Evolutionary conservation across 106 monocot species (phyloP).

Genomic region (Phalaenopsis aphrodite): DNA sequence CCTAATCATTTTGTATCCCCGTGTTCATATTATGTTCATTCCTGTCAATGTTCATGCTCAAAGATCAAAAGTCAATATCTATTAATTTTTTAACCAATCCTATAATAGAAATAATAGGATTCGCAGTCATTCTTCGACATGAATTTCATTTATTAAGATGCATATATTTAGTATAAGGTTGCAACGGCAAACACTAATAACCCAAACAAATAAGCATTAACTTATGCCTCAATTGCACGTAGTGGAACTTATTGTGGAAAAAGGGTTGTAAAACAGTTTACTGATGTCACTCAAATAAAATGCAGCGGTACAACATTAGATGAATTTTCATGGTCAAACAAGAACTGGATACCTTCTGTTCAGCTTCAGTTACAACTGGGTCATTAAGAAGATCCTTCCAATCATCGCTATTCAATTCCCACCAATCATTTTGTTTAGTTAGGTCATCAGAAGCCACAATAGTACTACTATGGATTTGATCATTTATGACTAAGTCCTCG

Average conservation of each 20-base stretch:
- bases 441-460: conserved; percentile 21
- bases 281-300: not conserved
- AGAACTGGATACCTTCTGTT: conserved; percentile 25
- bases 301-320: not conserved
- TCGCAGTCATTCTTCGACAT: not conserved
- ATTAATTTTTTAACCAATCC: not conserved
- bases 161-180: not conserved
- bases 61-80: not conserved
- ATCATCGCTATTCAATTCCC: conserved; percentile 31
- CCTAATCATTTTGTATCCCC: too few species aligned
- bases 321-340: not conserved
- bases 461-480: not conserved
- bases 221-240: not conserved
- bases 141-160: not conserved
- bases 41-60: not conserved
- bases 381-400: conserved; percentile 37
- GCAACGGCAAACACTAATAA: not conserved
- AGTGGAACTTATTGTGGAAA: not conserved
- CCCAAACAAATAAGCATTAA: not conserved
- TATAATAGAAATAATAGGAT: too few species aligned
- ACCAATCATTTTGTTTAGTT: conserved; percentile 33
- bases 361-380: conserved; percentile 22
- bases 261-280: not conserved
- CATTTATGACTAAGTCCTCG: not conserved
- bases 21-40: too few species aligned